phyloP scores from a whole-genome alignment of 108 stramenopile species.

The Ochromonas danica region DNA sequence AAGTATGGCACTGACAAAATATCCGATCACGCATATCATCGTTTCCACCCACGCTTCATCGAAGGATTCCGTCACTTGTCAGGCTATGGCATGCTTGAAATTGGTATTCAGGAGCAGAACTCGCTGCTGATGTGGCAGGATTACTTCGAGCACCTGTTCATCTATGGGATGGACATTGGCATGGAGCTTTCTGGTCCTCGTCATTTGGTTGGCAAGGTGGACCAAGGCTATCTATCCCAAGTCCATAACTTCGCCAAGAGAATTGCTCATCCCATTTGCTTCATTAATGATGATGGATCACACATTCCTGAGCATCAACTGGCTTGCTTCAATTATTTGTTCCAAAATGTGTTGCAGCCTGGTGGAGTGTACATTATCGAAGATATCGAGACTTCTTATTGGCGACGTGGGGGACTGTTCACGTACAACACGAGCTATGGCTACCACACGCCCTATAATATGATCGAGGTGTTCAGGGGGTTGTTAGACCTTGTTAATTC shows the following conservation, averaged over 20 bases:
- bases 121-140: constrained; percentile 35
- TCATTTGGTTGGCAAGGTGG: neutral
- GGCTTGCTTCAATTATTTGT: constrained; percentile 32
- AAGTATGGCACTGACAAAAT: constrained; percentile 33
- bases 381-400: constrained; percentile 46
- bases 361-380: constrained; percentile 43
- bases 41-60: constrained; percentile 35
- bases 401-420: constrained; percentile 25
- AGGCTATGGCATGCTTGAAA: constrained; percentile 35
- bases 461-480: neutral
- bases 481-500: constrained; percentile 9
- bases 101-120: constrained; percentile 29
- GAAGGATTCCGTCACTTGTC: neutral
- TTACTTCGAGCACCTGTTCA: constrained; percentile 31
- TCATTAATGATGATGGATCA: constrained; percentile 44
- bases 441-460: neutral
- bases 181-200: neutral
- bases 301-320: constrained; percentile 41
- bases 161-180: constrained; percentile 39
- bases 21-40: constrained; percentile 40
- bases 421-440: constrained; percentile 11
- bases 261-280: constrained; percentile 2
- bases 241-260: neutral
- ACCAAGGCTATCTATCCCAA: constrained; percentile 1
- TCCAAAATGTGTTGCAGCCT: neutral